Conservation (phyloP, 176 grass and related monocot species). For the Paspalum notatum region DNA sequence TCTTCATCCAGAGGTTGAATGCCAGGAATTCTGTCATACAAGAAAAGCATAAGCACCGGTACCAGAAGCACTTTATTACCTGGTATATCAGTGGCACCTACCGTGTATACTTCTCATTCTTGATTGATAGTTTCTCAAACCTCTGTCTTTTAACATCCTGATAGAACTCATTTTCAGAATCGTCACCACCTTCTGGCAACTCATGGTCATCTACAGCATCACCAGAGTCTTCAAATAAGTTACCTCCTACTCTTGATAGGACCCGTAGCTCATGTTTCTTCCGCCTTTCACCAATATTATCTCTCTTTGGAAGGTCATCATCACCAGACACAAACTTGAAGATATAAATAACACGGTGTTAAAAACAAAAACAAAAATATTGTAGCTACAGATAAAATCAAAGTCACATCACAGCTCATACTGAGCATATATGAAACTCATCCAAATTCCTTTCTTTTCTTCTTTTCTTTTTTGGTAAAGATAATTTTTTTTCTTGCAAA, state of each 20-base stretch:
- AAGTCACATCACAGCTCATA: background rate
- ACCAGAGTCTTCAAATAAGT: slow-evolving; percentile 39
- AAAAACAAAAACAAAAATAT: background rate
- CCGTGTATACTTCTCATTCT: slow-evolving; percentile 55
- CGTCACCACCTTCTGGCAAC: slow-evolving; percentile 11
- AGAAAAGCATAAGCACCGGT: slow-evolving; percentile 4
- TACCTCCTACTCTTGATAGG: slow-evolving; percentile 71
- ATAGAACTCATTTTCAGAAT: slow-evolving; percentile 86
- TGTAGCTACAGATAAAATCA: background rate
- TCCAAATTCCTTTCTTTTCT: background rate
- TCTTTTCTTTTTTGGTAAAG: background rate
- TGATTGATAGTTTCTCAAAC: slow-evolving; percentile 58
- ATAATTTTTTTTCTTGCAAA: background rate
- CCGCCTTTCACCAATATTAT: slow-evolving; percentile 88
- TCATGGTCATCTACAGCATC: slow-evolving; percentile 25
- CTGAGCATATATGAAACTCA: background rate
- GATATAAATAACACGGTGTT: background rate
- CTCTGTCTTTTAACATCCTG: slow-evolving; percentile 69
- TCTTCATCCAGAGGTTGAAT: slow-evolving; percentile 51
- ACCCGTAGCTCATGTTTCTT: slow-evolving; percentile 83
- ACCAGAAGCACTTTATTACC: background rate
- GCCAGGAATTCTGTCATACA: slow-evolving; percentile 50
- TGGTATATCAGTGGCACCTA: slow-evolving; percentile 28
- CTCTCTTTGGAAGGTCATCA: slow-evolving; percentile 94
- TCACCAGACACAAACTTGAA: slow-evolving; percentile 82